Percentiles rank a stretch among this genome's conserved stretches.
Conservation (phyloP, 306 rosid genomes). For the Parietaria judaica region DNA sequence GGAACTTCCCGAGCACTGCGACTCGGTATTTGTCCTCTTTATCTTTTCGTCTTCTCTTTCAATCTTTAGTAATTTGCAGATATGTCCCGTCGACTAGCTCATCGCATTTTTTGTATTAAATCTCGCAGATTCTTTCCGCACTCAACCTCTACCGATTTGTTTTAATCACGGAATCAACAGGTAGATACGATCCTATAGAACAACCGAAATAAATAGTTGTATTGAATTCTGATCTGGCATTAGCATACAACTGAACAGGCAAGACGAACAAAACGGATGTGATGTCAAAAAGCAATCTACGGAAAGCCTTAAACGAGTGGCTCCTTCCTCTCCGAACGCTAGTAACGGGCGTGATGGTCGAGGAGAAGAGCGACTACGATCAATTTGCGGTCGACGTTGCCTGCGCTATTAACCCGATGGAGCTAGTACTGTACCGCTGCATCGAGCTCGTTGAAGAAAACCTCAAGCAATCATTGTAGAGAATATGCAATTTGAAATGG, state of each 20-base stretch:
- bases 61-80: background rate
- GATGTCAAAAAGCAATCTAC: conserved; percentile 27
- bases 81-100: background rate
- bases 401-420: conserved; percentile 69
- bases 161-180: conserved; percentile 68
- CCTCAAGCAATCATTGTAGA: conserved; percentile 20
- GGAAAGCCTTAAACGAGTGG: conserved; percentile 38
- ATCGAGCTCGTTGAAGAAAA: conserved; percentile 81
- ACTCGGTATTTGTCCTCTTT: conserved; percentile 46
- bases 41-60: background rate
- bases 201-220: background rate
- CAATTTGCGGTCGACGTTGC: conserved; percentile 37
- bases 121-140: conserved; percentile 63
- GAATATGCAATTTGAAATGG: background rate
- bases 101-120: background rate
- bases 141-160: conserved; percentile 81
- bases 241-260: conserved; percentile 29
- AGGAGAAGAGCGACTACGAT: conserved; percentile 25
- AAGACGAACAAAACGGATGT: conserved; percentile 56
- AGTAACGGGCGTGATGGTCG: conserved; percentile 28
- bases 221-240: too few species aligned
- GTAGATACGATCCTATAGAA: conserved; percentile 19
- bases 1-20: conserved; percentile 68
- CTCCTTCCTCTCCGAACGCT: conserved; percentile 43
- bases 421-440: conserved; percentile 75